phyloP scores from a whole-genome alignment of 208 protist species.

The Strigomonas oncopelti region DNA sequence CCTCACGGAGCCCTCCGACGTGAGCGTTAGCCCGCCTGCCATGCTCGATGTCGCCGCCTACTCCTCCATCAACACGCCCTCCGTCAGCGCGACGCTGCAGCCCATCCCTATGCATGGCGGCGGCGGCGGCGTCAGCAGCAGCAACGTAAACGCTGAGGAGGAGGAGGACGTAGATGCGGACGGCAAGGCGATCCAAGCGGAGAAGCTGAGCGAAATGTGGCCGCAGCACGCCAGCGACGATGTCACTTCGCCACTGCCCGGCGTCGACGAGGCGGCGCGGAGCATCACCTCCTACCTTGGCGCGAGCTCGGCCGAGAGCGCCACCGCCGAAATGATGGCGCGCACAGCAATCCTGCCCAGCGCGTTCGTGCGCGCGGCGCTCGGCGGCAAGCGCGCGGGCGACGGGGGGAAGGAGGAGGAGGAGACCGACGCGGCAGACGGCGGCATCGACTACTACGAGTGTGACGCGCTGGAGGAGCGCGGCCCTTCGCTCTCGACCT shows the following conservation, averaged over 20 bases:
- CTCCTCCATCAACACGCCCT: not conserved
- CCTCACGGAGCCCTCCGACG: too few relatives aligned
- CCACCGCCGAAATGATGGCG: slow-evolving; percentile 25
- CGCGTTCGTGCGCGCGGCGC: slow-evolving; percentile 49
- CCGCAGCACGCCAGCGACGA: slow-evolving; percentile 9
- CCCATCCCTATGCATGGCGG: too few relatives aligned
- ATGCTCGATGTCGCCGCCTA: not conserved
- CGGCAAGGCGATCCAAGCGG: slow-evolving; percentile 2
- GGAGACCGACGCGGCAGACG: not conserved
- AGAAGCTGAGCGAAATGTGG: slow-evolving; percentile 3
- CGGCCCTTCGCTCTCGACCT: not conserved
- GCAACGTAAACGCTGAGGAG: too few relatives aligned
- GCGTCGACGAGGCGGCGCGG: slow-evolving; percentile 10
- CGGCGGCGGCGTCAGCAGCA: slow-evolving; percentile 3
- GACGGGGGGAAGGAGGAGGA: slow-evolving; percentile 1
- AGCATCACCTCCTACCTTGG: not conserved
- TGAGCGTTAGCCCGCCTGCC: not conserved
- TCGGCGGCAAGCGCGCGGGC: slow-evolving; percentile 13
- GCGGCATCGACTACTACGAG: slow-evolving; percentile 22
- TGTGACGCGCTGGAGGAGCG: slow-evolving; percentile 21
- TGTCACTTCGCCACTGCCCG: slow-evolving; percentile 14
- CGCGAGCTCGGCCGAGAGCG: not conserved
- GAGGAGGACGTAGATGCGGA: too few relatives aligned
- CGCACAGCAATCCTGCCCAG: slow-evolving; percentile 40
- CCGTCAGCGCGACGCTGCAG: not conserved